Percentiles rank a stretch among this genome's conserved stretches.
phyloP scores from a whole-genome alignment of 2,329 filamentous ascomycete species.

The Drechslerella stenobrocha region DNA sequence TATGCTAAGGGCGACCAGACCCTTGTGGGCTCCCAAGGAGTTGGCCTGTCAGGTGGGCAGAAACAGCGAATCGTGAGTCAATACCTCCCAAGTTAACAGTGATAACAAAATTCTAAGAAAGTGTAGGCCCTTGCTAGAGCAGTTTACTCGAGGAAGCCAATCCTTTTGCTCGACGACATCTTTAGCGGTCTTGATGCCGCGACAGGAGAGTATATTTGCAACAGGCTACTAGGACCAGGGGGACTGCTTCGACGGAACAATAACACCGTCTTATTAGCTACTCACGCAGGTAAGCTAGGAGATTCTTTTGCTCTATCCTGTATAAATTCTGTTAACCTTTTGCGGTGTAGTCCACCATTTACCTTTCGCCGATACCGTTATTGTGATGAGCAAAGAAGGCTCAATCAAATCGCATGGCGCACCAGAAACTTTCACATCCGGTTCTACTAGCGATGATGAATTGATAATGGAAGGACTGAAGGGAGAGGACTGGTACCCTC shows the following conservation, averaged over 20 bases:
- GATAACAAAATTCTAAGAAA: constrained; percentile 52
- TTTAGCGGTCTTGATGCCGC: constrained; percentile 57
- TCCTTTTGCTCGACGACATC: constrained; percentile 57
- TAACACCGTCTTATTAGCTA: constrained; percentile 55
- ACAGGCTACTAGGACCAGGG: constrained; percentile 55
- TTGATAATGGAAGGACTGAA: background rate
- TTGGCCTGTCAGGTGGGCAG: constrained; percentile 60
- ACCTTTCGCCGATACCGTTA: constrained; percentile 17
- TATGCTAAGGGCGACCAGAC: constrained; percentile 53
- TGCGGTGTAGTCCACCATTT: constrained; percentile 27
- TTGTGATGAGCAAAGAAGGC: constrained; percentile 34
- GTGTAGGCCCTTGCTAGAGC: constrained; percentile 38
- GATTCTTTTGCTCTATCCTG: background rate
- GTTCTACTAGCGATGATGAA: background rate
- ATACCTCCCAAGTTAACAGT: constrained; percentile 50
- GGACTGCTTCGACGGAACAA: constrained; percentile 55
- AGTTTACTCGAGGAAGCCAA: constrained; percentile 39
- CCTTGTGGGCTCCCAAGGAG: constrained; percentile 57
- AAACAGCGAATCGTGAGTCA: constrained; percentile 57
- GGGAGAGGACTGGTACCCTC: background rate
- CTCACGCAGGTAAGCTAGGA: constrained; percentile 51
- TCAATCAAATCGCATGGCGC: constrained; percentile 16
- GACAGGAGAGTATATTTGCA: constrained; percentile 58
- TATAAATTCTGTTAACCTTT: background rate
- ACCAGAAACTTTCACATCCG: background rate